Evolutionary conservation across 2,329 filamentous ascomycete genomes (phyloP), one percentile per base, ranked within the genome.

Genomic region (Fonsecaea pedrosoi): DNA sequence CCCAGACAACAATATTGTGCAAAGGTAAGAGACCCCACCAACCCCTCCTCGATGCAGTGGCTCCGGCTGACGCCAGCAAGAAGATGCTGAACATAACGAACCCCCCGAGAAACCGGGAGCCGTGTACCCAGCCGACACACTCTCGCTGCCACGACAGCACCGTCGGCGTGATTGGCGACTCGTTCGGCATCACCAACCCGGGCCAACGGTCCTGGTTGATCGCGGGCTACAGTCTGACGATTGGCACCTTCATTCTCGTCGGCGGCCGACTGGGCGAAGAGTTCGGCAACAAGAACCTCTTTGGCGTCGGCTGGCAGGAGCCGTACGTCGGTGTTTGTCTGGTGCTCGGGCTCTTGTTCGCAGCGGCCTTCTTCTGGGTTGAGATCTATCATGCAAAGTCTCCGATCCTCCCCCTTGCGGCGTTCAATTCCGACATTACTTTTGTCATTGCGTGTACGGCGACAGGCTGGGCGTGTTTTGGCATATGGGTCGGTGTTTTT

Each of bases 351-450:
- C 64, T 86, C 1, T 42, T 87, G 0, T 76, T 90, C 1, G 75
- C 88, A 1, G 77, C 75, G 0, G 72, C 81, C 1, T 91, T 91
- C 73, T 82, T 86, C 60, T 82, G 82, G 75, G 73, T 85, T 65
- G 81, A 88, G 72, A 69, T 80, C 60, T 55, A 57, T 8, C 75
- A 81, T 7, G 79, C 85, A 0, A 71, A 75, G 0, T 75, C 83
- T 40, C 88, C 88, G 0, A 79, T 91, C 0, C 79, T 91, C 8
- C 88, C 89, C 0, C 82, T 89, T 65, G 78, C 79, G 21, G 83
- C 77, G 57, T 78, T 83, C 64, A 82, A 76, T 67, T 79, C 73
- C 1, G 83, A 85, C 55, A 81, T 83, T 6, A 78, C 73, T 1
- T 89, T 89, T 71, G 86, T 89, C 0, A 78, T 90, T 1, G 83